Evolutionary conservation across 1,284 basidiomycete species (phyloP).

Genomic region (Leccinum pseudoinsigne): DNA sequence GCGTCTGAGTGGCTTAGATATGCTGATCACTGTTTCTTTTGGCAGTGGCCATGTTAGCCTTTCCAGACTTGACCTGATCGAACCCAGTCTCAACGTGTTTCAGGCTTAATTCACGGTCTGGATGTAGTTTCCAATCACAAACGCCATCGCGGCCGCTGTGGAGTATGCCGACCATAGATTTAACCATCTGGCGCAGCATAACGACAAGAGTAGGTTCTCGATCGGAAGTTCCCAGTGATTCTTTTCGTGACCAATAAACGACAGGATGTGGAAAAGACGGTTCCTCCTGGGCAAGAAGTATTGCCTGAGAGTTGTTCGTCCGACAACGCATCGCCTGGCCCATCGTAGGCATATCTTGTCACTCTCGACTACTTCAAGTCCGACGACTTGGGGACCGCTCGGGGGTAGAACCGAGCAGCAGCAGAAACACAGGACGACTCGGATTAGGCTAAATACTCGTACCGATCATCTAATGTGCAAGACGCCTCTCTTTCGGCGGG

Average conservation of each 20-base stretch:
- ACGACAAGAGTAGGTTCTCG: slow-evolving; percentile 32
- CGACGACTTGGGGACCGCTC: background rate
- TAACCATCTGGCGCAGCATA: slow-evolving; percentile 5
- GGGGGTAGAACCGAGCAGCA: background rate
- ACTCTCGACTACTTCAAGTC: background rate
- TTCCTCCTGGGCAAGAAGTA: background rate
- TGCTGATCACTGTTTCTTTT: slow-evolving; percentile 2
- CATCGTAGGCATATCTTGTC: background rate
- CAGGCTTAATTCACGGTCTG: slow-evolving; percentile 18
- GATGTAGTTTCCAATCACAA: slow-evolving; percentile 7
- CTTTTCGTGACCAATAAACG: slow-evolving; percentile 2
- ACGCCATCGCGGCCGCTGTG: slow-evolving; percentile 6
- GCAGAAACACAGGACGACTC: background rate
- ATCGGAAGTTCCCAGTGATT: background rate
- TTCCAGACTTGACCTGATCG: background rate
- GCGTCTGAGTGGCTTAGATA: background rate
- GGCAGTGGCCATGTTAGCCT: slow-evolving; percentile 20
- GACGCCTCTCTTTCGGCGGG: background rate
- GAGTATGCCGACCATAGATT: slow-evolving; percentile 14
- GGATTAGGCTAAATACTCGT: slow-evolving; percentile 3
- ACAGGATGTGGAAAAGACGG: slow-evolving; percentile 13
- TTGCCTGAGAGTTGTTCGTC: background rate
- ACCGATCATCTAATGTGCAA: background rate
- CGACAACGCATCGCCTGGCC: background rate
- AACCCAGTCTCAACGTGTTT: background rate